Percentiles rank a stretch among this genome's conserved stretches.
Evolutionary conservation across 1,284 basidiomycete species (phyloP).

Genomic region (Ustilago crameri): DNA sequence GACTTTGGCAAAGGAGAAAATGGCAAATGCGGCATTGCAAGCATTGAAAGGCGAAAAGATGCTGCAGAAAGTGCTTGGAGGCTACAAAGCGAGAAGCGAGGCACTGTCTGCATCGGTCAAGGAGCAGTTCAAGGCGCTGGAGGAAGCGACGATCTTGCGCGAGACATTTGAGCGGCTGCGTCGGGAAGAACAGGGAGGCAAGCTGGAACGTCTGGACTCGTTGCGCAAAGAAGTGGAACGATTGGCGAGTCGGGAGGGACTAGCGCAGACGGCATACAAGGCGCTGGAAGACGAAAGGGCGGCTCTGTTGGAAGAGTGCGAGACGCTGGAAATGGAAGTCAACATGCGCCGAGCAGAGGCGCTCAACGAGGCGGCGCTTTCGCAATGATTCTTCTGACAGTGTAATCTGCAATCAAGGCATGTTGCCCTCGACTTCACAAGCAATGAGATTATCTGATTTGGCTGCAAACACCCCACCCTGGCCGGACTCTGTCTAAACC

Average conservation of each 20-base stretch:
- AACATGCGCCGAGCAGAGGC: constrained; percentile 64
- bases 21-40: constrained; percentile 84
- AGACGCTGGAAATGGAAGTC: constrained; percentile 59
- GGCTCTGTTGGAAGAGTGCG: constrained; percentile 51
- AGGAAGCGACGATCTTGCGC: constrained; percentile 42
- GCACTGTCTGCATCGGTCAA: constrained; percentile 73
- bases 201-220: constrained; percentile 53
- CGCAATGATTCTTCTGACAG: not conserved
- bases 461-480: too few relatives aligned
- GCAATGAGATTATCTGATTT: too few relatives aligned
- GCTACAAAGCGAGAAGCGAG: constrained; percentile 83
- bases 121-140: constrained; percentile 39
- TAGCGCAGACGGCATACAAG: constrained; percentile 57
- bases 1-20: constrained; percentile 76
- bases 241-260: constrained; percentile 45
- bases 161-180: constrained; percentile 54
- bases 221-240: constrained; percentile 55
- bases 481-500: too few relatives aligned
- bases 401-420: too few relatives aligned
- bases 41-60: constrained; percentile 92
- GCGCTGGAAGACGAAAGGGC: constrained; percentile 46
- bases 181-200: constrained; percentile 54
- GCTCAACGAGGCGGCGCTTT: constrained; percentile 35
- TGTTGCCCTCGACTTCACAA: too few relatives aligned
- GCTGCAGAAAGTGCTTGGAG: constrained; percentile 84